Evolutionary conservation across 2,329 filamentous ascomycete species (phyloP).

Genomic region (Phialophora chinensis): DNA sequence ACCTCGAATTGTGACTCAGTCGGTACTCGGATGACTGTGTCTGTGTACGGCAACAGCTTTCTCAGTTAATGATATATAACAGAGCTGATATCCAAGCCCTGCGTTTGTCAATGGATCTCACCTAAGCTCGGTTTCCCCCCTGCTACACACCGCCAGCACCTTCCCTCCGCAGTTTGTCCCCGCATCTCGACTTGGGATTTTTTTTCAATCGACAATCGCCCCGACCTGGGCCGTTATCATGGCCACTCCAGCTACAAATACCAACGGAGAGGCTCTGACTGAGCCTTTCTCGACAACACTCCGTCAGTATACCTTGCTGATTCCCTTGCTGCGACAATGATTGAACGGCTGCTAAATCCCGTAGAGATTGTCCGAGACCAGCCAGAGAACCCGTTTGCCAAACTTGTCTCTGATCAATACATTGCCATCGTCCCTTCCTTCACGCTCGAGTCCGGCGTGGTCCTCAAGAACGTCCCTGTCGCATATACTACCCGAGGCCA

Average conservation of each 20-base stretch:
- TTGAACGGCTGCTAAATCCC: conserved; percentile 59
- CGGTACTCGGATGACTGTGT: not conserved
- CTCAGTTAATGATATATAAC: not conserved
- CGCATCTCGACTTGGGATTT: not conserved
- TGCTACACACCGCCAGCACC: not conserved
- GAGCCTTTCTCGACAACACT: conserved; percentile 29
- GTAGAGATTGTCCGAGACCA: conserved; percentile 65
- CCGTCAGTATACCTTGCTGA: conserved; percentile 47
- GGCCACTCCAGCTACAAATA: conserved; percentile 20
- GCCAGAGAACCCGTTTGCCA: conserved; percentile 88
- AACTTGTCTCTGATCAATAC: conserved; percentile 84
- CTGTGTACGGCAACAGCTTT: not conserved
- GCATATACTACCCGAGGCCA: conserved; percentile 68
- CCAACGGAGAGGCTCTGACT: conserved; percentile 20
- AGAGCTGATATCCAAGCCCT: not conserved
- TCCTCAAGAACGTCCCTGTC: conserved; percentile 73
- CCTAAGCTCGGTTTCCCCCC: conserved; percentile 13
- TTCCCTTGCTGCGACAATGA: conserved; percentile 10
- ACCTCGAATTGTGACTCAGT: conserved; percentile 15
- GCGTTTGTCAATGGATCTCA: conserved; percentile 16
- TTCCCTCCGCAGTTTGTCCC: not conserved
- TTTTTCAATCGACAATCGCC: not conserved
- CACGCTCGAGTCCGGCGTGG: conserved; percentile 89
- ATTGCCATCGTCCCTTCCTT: conserved; percentile 87
- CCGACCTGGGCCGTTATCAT: conserved; percentile 18